Evolutionary conservation across 257 asterid genomes (phyloP).

Genomic region (Thymus mandschuricus): DNA sequence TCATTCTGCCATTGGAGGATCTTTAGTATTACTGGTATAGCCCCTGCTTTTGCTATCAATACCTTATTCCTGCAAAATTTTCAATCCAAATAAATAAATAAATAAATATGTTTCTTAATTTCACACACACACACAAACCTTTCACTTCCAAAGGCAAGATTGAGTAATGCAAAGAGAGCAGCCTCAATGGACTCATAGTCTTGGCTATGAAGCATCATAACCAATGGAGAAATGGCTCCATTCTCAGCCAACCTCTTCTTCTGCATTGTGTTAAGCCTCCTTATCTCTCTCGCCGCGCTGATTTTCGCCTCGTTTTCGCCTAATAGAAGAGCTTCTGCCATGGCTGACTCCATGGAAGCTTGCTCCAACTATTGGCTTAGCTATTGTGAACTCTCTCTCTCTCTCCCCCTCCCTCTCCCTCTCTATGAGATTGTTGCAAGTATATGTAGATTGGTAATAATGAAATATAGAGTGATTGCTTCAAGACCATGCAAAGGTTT

Average conservation of each 20-base stretch:
- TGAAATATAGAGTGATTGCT: constrained; percentile 52
- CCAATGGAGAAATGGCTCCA: constrained; percentile 56
- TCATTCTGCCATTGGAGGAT: constrained; percentile 53
- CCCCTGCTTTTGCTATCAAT: constrained; percentile 59
- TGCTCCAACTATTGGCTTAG: constrained; percentile 18
- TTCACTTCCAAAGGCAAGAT: constrained; percentile 74
- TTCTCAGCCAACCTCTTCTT: constrained; percentile 58
- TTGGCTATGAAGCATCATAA: constrained; percentile 57
- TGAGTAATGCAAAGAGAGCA: constrained; percentile 71
- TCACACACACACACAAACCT: constrained; percentile 42
- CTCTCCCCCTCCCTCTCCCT: neutral
- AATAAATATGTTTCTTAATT: too few species aligned
- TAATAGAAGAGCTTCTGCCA: constrained; percentile 69
- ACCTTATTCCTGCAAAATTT: constrained; percentile 64
- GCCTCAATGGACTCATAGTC: constrained; percentile 70
- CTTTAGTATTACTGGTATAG: constrained; percentile 54
- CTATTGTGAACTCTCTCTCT: neutral
- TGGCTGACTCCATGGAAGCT: constrained; percentile 45
- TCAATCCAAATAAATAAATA: too few species aligned
- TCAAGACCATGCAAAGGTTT: constrained; percentile 55
- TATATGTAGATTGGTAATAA: constrained; percentile 28
- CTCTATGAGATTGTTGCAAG: neutral
- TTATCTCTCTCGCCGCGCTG: constrained; percentile 59
- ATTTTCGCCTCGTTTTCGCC: constrained; percentile 60
- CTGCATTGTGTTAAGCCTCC: constrained; percentile 48